Conservation (phyloP, 805 yeast species). For the Kockiozyma suomiensis region DNA sequence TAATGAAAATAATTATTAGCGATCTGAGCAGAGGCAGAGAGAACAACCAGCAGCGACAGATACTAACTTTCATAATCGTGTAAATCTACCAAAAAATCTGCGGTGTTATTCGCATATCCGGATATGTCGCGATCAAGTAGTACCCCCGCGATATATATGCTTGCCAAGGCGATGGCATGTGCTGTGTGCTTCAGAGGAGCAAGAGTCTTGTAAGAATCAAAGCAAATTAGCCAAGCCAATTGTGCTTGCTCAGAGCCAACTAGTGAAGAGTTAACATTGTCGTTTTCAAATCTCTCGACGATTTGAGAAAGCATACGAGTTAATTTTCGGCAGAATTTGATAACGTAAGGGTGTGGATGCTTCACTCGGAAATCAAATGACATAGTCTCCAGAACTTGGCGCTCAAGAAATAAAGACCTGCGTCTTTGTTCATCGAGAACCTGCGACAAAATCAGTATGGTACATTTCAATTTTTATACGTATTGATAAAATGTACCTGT, state of each 20-base stretch:
- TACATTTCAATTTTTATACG: no score
- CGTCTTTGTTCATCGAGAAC: conserved; percentile 45
- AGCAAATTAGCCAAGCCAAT: conserved; percentile 65
- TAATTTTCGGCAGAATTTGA: conserved; percentile 57
- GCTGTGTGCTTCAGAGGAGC: conserved; percentile 65
- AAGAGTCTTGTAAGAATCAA: conserved; percentile 70
- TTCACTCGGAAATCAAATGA: conserved; percentile 74
- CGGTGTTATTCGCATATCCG: not conserved
- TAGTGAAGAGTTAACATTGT: not conserved
- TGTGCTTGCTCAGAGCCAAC: conserved; percentile 47
- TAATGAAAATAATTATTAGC: not conserved
- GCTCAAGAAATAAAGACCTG: conserved; percentile 61
- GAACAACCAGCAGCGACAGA: no score
- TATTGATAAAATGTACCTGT: conserved; percentile 41
- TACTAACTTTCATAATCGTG: conserved; percentile 17
- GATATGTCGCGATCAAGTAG: conserved; percentile 40
- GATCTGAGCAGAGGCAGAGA: not conserved
- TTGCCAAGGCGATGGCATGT: conserved; percentile 67
- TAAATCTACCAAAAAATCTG: conserved; percentile 6
- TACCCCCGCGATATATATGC: conserved; percentile 57
- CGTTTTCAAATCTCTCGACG: not conserved
- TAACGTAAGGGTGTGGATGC: conserved; percentile 63
- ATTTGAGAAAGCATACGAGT: conserved; percentile 10
- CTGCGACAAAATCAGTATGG: not conserved
- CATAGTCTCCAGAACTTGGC: conserved; percentile 67